Evolutionary conservation across 441 rosid genomes (phyloP), one percentile per base, ranked within the genome.

Genomic region (Euphorbia schlechtendalii): DNA sequence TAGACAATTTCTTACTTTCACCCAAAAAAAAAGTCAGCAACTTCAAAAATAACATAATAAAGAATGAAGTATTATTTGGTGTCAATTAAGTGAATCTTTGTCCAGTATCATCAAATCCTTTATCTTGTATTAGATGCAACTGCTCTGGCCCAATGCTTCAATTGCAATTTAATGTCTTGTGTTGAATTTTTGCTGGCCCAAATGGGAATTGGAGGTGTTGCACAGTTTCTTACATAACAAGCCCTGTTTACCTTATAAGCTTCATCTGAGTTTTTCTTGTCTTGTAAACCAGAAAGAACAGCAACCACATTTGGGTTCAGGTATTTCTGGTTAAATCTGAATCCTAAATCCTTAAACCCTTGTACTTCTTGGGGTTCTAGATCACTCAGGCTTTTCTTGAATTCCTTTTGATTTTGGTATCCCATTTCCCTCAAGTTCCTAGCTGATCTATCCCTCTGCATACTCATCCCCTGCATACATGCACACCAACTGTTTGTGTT

Each of bases 101-200:
- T n/a, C n/a, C n/a, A n/a, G n/a, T n/a, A n/a, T n/a, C n/a, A n/a
- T n/a, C n/a, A n/a, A n/a, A n/a, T n/a, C n/a, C n/a, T n/a, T n/a
- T n/a, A n/a, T n/a, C n/a, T n/a, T n/a, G n/a, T n/a, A n/a, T n/a
- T n/a, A n/a, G n/a, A n/a, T n/a, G n/a, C n/a, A n/a, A n/a, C n/a
- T n/a, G n/a, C n/a, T n/a, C n/a, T n/a, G n/a, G n/a, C n/a, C n/a
- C n/a, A n/a, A n/a, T n/a, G n/a, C n/a, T n/a, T n/a, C n/a, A n/a
- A n/a, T n/a, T n/a, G n/a, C n/a, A n/a, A 57, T 71, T 92, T 87
- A 87, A 83, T 78, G 32, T 82, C 89, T 69, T 70, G 73, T 0
- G 80, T 56, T 3, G 92, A 80, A 51, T 73, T 71, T 48, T 80
- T 82, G 34, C 74, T 45, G 10, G 52, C 78, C 84, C 83, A 85